Percentiles rank a stretch among this genome's conserved stretches.
These are phyloP conservation scores for Phytophthora macrochlamydospora DNA, from an alignment of 352 stramenopile species.

Conservation along the genomic window DNA sequence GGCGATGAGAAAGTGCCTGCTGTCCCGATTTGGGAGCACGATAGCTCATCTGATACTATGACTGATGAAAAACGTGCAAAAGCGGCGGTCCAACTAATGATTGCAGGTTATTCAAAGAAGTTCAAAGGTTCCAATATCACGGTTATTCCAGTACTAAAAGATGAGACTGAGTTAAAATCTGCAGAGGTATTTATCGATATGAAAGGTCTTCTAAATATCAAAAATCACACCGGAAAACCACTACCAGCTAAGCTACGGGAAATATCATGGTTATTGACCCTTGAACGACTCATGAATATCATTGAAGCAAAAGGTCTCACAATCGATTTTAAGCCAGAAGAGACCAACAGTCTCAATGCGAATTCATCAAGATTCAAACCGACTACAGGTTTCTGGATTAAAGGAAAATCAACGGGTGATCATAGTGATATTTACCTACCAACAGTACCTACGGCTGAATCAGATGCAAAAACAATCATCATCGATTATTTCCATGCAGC, in stretches of 20 bases:
- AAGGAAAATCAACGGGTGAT: not conserved
- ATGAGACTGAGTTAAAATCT: not conserved
- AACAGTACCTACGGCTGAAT: not conserved
- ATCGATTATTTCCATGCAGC: not conserved
- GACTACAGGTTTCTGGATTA: not conserved
- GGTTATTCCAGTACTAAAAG: not conserved
- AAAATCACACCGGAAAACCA: not conserved
- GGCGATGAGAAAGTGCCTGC: not conserved
- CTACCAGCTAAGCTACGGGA: not conserved
- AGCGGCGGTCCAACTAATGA: not conserved
- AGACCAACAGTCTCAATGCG: not conserved
- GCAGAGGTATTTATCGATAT: slow-evolving; percentile 1
- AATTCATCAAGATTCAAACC: not conserved
- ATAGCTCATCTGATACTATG: not conserved
- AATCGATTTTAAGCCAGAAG: not conserved
- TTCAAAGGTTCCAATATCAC: not conserved
- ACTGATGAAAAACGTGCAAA: not conserved
- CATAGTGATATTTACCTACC: not conserved
- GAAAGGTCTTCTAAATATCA: not conserved
- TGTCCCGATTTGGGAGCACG: not conserved
- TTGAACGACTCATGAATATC: not conserved
- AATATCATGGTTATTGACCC: not conserved
- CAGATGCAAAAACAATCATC: not conserved
- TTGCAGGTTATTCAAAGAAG: not conserved
- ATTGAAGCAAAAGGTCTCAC: not conserved